A percentile compares a stretch with the other conserved stretches of the same genome.
Conservation (phyloP, 1,139 yeast species). For the Lipomyces yarrowii region DNA sequence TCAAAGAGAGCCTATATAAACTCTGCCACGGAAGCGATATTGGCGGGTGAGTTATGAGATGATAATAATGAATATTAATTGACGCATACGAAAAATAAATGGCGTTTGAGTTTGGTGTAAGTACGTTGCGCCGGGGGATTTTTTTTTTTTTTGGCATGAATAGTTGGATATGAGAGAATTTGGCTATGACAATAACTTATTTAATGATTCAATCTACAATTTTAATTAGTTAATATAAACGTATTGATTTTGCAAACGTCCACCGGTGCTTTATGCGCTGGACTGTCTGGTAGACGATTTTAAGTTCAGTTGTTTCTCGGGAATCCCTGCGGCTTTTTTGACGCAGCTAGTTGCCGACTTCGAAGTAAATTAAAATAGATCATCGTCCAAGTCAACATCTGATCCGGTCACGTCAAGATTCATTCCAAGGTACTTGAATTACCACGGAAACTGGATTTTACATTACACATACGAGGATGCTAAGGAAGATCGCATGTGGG, state of each 20-base stretch:
- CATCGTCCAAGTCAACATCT: no score
- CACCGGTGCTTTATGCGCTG: no score
- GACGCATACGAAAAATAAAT: not conserved
- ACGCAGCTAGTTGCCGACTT: no score
- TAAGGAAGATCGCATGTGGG: not conserved
- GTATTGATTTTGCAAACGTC: no score
- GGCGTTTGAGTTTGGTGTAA: not conserved
- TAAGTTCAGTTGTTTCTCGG: no score
- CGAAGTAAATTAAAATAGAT: no score
- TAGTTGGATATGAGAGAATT: not conserved
- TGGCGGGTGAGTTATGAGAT: conserved; percentile 43
- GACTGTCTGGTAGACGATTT: no score
- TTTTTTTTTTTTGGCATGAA: no score
- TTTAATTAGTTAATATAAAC: no score
- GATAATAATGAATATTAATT: not conserved
- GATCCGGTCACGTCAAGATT: not conserved
- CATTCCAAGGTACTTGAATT: not conserved
- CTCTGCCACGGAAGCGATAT: conserved; percentile 46
- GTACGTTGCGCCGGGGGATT: not conserved
- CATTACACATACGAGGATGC: not conserved
- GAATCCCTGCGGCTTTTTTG: no score
- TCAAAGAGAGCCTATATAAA: conserved; percentile 46
- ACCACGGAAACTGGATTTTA: not conserved
- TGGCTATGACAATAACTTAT: not conserved
- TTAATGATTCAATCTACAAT: not conserved